phyloP scores from a whole-genome alignment of 2,329 filamentous ascomycete species.

The Cryphonectria japonica region DNA sequence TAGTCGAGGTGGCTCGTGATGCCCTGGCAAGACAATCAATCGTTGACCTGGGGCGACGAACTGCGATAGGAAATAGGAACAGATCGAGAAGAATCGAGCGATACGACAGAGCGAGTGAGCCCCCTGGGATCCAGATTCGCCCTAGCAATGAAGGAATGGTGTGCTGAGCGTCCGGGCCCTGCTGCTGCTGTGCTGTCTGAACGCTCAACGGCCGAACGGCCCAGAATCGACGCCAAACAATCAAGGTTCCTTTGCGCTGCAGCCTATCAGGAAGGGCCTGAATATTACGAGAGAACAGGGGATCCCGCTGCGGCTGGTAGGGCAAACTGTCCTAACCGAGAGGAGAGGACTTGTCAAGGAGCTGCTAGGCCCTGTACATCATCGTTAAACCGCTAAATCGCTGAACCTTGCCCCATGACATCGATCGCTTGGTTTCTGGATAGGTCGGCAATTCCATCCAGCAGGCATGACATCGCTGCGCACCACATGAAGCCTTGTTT shows the following conservation, averaged over 20 bases:
- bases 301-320: background rate
- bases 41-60: background rate
- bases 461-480: background rate
- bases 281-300: conserved; percentile 8
- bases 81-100: conserved; percentile 5
- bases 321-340: background rate
- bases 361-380: conserved; percentile 1
- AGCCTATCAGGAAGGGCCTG: conserved; percentile 11
- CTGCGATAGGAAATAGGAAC: conserved; percentile 5
- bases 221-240: background rate
- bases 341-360: background rate
- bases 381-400: background rate
- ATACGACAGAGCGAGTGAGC: conserved; percentile 4
- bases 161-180: conserved; percentile 8
- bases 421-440: background rate
- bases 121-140: conserved; percentile 6
- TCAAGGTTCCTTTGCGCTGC: background rate
- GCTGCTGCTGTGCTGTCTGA: background rate
- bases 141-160: conserved; percentile 11
- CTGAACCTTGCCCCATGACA: background rate
- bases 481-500: too few relatives aligned
- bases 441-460: background rate
- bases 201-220: background rate
- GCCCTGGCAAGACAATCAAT: conserved; percentile 2
- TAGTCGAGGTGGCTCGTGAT: background rate